phyloP scores from a whole-genome alignment of 768 basidiomycete species.

The Pulveroboletus ravenelii region DNA sequence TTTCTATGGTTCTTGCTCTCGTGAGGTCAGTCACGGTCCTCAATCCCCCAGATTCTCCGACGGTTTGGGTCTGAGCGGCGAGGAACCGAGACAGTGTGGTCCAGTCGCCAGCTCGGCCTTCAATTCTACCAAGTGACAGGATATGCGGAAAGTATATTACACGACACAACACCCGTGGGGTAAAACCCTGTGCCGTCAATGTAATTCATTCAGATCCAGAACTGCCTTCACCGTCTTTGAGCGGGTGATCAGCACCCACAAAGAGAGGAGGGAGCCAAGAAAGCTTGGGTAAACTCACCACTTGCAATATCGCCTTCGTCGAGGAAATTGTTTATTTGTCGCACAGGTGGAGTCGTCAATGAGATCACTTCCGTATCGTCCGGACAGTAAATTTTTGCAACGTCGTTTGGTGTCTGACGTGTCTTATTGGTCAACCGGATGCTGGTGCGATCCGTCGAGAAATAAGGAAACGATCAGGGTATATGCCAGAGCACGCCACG shows the following conservation, averaged over 20 bases:
- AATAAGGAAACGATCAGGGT: background rate
- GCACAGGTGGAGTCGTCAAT: conserved; percentile 18
- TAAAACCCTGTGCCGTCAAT: background rate
- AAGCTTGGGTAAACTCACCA: conserved; percentile 7
- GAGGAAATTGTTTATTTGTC: conserved; percentile 10
- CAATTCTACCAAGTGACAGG: background rate
- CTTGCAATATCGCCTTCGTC: conserved; percentile 15
- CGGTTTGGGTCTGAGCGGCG: background rate
- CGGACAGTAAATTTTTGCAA: conserved; percentile 19
- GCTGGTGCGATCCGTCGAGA: conserved; percentile 3
- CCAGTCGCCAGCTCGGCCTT: background rate
- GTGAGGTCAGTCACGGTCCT: no score
- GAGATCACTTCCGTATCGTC: conserved; percentile 13
- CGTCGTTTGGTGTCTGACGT: conserved; percentile 23
- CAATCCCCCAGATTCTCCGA: background rate
- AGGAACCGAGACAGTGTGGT: background rate
- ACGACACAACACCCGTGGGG: background rate
- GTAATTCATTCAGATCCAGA: background rate
- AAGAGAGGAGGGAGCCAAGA: background rate
- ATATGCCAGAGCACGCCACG: background rate
- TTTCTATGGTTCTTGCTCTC: background rate
- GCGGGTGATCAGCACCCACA: background rate
- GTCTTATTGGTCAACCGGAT: conserved; percentile 25
- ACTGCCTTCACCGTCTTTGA: conserved; percentile 6
- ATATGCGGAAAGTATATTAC: background rate